Conservation (phyloP, 768 basidiomycete genomes). For the Boletus sp. region DNA sequence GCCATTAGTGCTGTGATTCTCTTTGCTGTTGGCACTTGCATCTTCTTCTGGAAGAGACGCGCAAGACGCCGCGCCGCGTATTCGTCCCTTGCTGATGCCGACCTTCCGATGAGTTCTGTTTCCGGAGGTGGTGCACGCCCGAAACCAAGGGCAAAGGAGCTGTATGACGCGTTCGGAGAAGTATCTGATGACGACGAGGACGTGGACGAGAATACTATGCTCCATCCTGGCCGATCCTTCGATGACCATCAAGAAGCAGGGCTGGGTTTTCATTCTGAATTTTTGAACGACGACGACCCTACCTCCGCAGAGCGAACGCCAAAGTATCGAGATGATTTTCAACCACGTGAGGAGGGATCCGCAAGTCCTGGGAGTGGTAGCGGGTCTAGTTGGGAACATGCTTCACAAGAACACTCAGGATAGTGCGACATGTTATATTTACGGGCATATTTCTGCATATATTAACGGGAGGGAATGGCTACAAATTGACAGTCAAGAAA, state of each 20-base stretch:
- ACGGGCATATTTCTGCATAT: constrained; percentile 22
- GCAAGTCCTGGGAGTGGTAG: constrained; percentile 39
- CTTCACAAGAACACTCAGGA: constrained; percentile 38
- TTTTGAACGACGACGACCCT: constrained; percentile 77
- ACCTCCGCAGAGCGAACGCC: constrained; percentile 28
- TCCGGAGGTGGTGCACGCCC: constrained; percentile 36
- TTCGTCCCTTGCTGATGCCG: constrained; percentile 58
- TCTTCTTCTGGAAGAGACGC: constrained; percentile 80
- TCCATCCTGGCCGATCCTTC: constrained; percentile 41
- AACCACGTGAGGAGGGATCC: constrained; percentile 14
- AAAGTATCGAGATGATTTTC: constrained; percentile 56
- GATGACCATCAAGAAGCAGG: constrained; percentile 35
- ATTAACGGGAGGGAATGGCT: constrained; percentile 6
- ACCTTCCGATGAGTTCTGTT: constrained; percentile 75
- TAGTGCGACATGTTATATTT: constrained; percentile 16
- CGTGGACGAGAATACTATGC: constrained; percentile 65
- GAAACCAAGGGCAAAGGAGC: constrained; percentile 69
- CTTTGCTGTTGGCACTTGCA: constrained; percentile 62
- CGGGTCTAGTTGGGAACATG: constrained; percentile 75
- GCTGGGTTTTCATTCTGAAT: constrained; percentile 71
- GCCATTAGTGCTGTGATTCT: constrained; percentile 76
- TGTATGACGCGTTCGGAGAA: constrained; percentile 97
- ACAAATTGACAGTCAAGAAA: constrained; percentile 6
- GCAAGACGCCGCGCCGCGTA: constrained; percentile 46
- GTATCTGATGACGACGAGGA: constrained; percentile 82